Evolutionary conservation across 345 rosid species (phyloP).

Genomic region (Barbarea vulgaris): DNA sequence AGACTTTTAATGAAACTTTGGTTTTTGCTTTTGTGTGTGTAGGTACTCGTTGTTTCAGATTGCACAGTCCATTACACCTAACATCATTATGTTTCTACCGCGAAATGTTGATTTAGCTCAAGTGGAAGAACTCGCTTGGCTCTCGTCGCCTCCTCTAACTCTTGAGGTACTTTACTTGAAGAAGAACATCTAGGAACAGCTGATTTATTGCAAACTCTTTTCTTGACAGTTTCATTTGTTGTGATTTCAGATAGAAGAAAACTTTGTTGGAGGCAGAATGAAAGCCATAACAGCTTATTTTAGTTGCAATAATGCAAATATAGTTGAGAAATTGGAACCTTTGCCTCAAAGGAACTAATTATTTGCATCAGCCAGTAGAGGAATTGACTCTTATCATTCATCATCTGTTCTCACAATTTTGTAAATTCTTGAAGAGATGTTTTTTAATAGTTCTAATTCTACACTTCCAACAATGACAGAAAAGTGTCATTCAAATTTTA

Average conservation of each 20-base stretch:
- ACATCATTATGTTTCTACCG: slow-evolving; percentile 37
- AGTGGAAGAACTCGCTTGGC: slow-evolving; percentile 42
- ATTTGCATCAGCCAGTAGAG: not conserved
- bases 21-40: not conserved
- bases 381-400: not conserved
- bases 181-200: not conserved
- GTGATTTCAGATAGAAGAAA: slow-evolving; percentile 33
- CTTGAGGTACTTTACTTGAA: slow-evolving; percentile 24
- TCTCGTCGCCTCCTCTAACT: slow-evolving; percentile 38
- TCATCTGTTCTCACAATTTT: not conserved
- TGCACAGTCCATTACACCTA: slow-evolving; percentile 29
- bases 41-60: slow-evolving; percentile 36
- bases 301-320: slow-evolving; percentile 3
- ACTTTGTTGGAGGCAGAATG: slow-evolving; percentile 25
- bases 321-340: slow-evolving; percentile 8
- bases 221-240: not conserved
- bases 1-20: not conserved
- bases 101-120: slow-evolving; percentile 29
- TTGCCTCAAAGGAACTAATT: not conserved
- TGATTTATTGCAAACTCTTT: not conserved
- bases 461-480: not conserved
- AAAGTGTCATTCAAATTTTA: not conserved
- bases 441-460: not conserved
- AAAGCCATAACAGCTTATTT: slow-evolving; percentile 36
- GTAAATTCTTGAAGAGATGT: not conserved